Base-by-base conservation (phyloP, 1,284 basidiomycete species). In the Naganishia cerealis region DNA sequence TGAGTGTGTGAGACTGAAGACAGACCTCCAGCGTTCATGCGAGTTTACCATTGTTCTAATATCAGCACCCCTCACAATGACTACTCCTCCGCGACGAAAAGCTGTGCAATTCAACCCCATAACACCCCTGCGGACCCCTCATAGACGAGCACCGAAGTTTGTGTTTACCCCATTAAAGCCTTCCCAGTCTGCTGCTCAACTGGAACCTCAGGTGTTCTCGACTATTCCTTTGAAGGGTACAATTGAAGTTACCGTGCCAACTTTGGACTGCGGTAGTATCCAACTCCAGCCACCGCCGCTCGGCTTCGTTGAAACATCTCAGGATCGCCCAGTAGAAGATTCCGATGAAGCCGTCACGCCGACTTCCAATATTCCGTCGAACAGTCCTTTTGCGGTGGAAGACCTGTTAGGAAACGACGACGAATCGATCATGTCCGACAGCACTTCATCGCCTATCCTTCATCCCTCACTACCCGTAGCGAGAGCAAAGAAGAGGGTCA, bases 401-500 rank as follows among this genome's bases (percentile, higher is more conserved):
- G 55, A 67, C 12, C 21, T 50, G 8, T 50, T 50, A 9, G 36
- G 16, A 9, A 7, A 40, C 4, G 46, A 58, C 12, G 26, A 53
- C 12, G 61, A 63, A 10, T 50, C 61, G 48, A 26, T 21, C 9
- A 46, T 7, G 1, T 38, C n/a, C 38, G 48, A 57, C 18, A 21
- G 18, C 12, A 16, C 38, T 50, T 50, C 9, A 5, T 57, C 63
- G 12, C 56, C 43, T n/a, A 39, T 10, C 29, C 26, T 18, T 24
- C 46, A 55, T 12, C 29, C 26, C 21, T 18, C n/a, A 18, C 15
- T 2, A 8, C 43, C 65, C 2, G 13, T 48, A 21, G 24, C 55
- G 40, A 43, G 33, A 40, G 21, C 18, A 5, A 67, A 67, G 57
- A 53, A 55, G 42, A 57, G 66, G 13, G 50, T 67, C 48, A 57